Evolutionary conservation across 345 rosid genomes (phyloP).

Genomic region (Schrenkiella parvula): DNA sequence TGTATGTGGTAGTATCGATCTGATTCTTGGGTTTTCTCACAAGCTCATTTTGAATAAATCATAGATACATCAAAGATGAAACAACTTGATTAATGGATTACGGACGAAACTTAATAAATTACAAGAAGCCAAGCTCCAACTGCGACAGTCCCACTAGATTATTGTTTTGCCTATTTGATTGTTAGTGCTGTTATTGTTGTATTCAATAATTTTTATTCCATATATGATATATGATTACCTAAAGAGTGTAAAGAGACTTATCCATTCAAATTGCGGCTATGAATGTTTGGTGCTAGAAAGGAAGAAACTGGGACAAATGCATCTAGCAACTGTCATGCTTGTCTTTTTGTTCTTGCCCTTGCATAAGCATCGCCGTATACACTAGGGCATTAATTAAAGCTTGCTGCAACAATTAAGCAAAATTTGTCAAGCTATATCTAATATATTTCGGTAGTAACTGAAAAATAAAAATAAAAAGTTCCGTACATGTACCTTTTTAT

Average conservation of each 20-base stretch:
- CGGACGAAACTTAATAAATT: not conserved
- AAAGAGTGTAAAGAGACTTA: slow-evolving; percentile 28
- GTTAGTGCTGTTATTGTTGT: not conserved
- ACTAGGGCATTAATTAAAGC: slow-evolving; percentile 7
- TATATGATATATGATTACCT: not conserved
- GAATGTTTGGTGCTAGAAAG: slow-evolving; percentile 29
- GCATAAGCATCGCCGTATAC: slow-evolving; percentile 20
- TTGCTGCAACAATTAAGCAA: not conserved
- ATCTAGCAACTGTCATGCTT: slow-evolving; percentile 18
- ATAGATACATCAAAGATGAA: not conserved
- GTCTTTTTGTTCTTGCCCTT: slow-evolving; percentile 33
- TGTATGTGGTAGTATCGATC: not conserved
- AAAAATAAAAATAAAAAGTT: not conserved
- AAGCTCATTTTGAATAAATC: slow-evolving; percentile 3
- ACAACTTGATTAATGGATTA: not conserved
- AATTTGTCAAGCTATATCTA: not conserved
- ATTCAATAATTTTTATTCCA: not conserved
- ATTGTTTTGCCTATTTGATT: slow-evolving; percentile 3
- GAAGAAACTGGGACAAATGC: slow-evolving; percentile 16
- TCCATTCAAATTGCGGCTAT: slow-evolving; percentile 31
- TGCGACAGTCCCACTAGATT: not conserved
- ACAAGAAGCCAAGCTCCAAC: not conserved
- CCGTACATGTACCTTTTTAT: not conserved
- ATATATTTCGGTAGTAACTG: not conserved
- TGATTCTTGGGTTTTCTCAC: slow-evolving; percentile 6